Evolutionary conservation across 2,329 filamentous ascomycete genomes (phyloP).

Genomic region (Pseudocercospora crystallina): DNA sequence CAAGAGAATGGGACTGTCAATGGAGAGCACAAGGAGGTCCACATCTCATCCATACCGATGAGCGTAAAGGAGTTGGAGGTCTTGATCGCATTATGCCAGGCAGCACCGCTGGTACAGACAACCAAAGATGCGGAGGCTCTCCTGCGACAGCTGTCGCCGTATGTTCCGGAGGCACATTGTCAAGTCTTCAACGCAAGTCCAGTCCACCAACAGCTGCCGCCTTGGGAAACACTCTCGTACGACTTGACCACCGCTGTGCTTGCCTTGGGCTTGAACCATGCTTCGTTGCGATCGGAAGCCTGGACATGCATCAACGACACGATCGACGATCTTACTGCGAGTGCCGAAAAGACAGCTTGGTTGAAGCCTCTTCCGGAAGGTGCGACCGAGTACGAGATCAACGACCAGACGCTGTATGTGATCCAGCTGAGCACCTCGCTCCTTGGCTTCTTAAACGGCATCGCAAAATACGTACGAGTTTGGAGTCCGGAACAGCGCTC

Average conservation of each 20-base stretch:
- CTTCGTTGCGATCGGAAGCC: constrained; percentile 65
- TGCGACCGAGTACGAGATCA: constrained; percentile 21
- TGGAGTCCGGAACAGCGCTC: constrained; percentile 77
- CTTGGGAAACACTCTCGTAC: constrained; percentile 79
- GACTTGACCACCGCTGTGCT: constrained; percentile 79
- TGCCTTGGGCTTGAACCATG: constrained; percentile 73
- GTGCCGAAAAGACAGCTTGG: constrained; percentile 54
- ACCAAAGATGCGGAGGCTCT: constrained; percentile 74
- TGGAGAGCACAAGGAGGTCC: constrained; percentile 9
- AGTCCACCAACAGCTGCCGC: constrained; percentile 77
- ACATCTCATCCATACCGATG: constrained; percentile 38
- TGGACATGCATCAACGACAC: constrained; percentile 69
- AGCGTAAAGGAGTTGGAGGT: constrained; percentile 86
- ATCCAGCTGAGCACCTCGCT: constrained; percentile 79
- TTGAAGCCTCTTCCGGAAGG: constrained; percentile 24
- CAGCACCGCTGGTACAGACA: constrained; percentile 72
- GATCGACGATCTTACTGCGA: constrained; percentile 66
- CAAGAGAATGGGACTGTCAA: constrained; percentile 1
- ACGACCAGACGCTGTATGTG: constrained; percentile 28
- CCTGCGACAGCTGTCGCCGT: constrained; percentile 74
- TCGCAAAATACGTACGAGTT: constrained; percentile 73
- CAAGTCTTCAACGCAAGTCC: constrained; percentile 79
- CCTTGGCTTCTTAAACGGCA: constrained; percentile 85
- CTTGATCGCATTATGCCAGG: constrained; percentile 85
- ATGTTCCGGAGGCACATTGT: constrained; percentile 79